Base-by-base conservation (phyloP, 139 green algal species). In the Micractinium sp. region DNA sequence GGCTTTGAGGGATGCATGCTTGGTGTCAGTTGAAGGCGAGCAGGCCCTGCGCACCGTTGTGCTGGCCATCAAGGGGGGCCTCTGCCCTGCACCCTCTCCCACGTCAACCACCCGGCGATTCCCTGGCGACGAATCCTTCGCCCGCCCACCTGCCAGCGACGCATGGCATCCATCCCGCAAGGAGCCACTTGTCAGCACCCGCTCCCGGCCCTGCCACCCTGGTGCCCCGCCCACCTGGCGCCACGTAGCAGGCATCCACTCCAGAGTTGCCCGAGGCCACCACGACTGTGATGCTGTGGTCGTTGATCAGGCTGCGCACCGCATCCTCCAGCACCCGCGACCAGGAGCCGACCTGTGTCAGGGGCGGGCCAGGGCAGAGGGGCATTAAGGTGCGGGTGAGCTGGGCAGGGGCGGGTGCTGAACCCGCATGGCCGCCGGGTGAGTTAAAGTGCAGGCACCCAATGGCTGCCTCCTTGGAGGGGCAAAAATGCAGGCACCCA, bases 211-310 rank as follows among this genome's bases (percentile, higher is more conserved):
- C 47, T 56, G 47, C 47, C 47, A 56, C 47, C 47, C 47, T 56
- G 47, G 47, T 9, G 47, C 63, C 5, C 60, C 12, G 20, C 83
- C 31, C 66, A 87, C 83, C 83, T 69, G 93, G 93, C 22, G 89
- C 87, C 31, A 95, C 89, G 38, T 94, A 90, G 89, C 93, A 95
- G 29, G 89, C 83, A 84, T 95, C 92, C 78, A 93, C 89, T 0
- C 81, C 85, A 25, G 27, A 69, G 87, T 93, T 93, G 14, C 90
- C 90, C 15, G 61, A 74, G 61, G 90, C 90, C 19, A 91, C 90
- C 36, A 93, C 84, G 3, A 91, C 92, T 9, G 90, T 85, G 23
- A 97, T 47, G 66, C 93, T 92, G 86, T 93, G 80, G 35, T 91
- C 29, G 5, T 36, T 82, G 27, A 91, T 53, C 36, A 93, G 79